Evolutionary conservation across 352 stramenopile species (phyloP).

Genomic region (Phytopythium chamaehyphon): DNA sequence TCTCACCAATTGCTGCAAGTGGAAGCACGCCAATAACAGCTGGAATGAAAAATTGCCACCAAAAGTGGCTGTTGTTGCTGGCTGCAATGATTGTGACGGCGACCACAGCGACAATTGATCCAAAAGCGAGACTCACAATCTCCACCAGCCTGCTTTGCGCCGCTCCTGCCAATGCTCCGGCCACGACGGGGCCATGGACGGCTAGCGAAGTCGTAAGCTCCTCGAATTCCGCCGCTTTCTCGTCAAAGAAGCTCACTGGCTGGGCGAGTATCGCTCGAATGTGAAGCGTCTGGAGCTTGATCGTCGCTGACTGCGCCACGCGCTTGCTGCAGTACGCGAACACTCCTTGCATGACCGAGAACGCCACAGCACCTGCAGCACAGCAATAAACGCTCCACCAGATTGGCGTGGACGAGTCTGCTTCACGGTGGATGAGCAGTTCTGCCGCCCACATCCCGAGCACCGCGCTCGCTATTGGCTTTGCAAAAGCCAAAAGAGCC

Average conservation of each 20-base stretch:
- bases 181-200: slow-evolving; percentile 42
- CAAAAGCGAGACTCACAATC: slow-evolving; percentile 9
- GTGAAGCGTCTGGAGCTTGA: slow-evolving; percentile 21
- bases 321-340: not conserved
- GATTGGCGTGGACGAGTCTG: not conserved
- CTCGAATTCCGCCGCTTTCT: slow-evolving; percentile 37
- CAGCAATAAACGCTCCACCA: slow-evolving; percentile 1
- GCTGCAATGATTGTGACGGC: not conserved
- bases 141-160: slow-evolving; percentile 41
- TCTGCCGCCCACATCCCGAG: slow-evolving; percentile 28
- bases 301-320: not conserved
- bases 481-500: slow-evolving; percentile 24
- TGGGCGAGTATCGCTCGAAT: slow-evolving; percentile 44
- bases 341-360: not conserved
- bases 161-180: slow-evolving; percentile 15
- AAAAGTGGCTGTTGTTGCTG: not conserved
- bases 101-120: not conserved
- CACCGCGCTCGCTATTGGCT: slow-evolving; percentile 25
- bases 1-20: slow-evolving; percentile 2
- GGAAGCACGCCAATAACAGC: slow-evolving; percentile 1
- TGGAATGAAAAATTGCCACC: slow-evolving; percentile 3
- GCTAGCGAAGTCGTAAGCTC: slow-evolving; percentile 49
- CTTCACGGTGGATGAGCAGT: not conserved
- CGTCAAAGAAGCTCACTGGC: slow-evolving; percentile 71
- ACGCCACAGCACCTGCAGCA: not conserved